Conservation (phyloP, 2,329 filamentous ascomycete genomes). For the Cytospora chrysosperma region DNA sequence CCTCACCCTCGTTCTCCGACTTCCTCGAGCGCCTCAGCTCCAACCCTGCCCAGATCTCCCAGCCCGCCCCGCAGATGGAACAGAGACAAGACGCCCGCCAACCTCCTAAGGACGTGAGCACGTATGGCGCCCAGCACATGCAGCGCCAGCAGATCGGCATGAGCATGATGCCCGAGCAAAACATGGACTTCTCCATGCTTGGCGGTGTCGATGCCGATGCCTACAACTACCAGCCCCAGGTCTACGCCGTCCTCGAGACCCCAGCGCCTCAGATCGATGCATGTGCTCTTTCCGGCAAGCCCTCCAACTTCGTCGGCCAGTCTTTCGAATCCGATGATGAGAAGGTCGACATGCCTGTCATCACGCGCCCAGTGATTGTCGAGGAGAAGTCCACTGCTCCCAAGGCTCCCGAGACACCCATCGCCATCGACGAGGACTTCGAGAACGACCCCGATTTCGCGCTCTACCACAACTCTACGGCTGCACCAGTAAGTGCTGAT, state of each 20-base stretch:
- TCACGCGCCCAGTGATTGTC: constrained; percentile 44
- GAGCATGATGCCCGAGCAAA: constrained; percentile 79
- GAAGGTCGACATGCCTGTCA: constrained; percentile 55
- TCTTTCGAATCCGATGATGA: constrained; percentile 47
- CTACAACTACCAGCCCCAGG: constrained; percentile 65
- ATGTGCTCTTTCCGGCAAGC: constrained; percentile 69
- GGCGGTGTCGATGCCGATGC: constrained; percentile 50
- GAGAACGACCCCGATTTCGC: constrained; percentile 63
- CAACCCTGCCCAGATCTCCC: constrained; percentile 50
- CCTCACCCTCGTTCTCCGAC: constrained; percentile 78
- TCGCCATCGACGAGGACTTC: constrained; percentile 52
- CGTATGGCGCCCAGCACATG: constrained; percentile 54
- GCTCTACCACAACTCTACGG: constrained; percentile 52
- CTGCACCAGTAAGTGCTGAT: constrained; percentile 27
- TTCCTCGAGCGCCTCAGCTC: constrained; percentile 71
- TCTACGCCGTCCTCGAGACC: constrained; percentile 71
- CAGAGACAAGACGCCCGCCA: constrained; percentile 39
- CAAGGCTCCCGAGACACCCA: constrained; percentile 30
- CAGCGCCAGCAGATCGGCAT: constrained; percentile 72
- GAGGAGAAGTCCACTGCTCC: constrained; percentile 33
- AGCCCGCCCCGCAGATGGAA: constrained; percentile 38
- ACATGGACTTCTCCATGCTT: constrained; percentile 73
- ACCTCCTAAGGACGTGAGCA: constrained; percentile 65
- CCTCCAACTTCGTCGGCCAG: constrained; percentile 52
- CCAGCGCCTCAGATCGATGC: constrained; percentile 60